Base-by-base conservation (phyloP, 768 basidiomycete species). In the Amanita jacksonii region DNA sequence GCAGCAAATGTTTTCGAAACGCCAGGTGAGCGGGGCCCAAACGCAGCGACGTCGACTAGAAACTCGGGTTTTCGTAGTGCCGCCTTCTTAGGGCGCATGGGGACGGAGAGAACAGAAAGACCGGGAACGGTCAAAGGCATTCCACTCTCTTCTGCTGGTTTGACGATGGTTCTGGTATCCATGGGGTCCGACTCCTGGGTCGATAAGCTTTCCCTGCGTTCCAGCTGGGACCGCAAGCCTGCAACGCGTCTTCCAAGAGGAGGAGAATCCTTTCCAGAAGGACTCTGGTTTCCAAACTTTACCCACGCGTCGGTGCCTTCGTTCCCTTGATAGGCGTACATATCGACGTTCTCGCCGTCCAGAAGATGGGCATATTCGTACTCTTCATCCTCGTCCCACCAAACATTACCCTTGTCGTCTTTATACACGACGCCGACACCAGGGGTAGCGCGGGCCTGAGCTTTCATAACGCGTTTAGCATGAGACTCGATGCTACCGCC, bases 301-400 rank as follows among this genome's bases (percentile, higher is more conserved):
- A 73, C 67, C 66, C 73, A 77, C 5, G 25, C 36, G 13, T 23
- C 43, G 15, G 25, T 22, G 8, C 36, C 43, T 28, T 37, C 33
- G 28, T 61, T 62, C n/a, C 56, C 57, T 38, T 58, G 57, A 16
- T 49, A 52, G 25, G 53, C 54, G 47, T 54, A 51, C 19, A 49
- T 47, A 48, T 52, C 49, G 23, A 54, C 58, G 9, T 61, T 55
- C 10, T 64, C 57, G 19, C 63, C 67, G 34, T 60, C 63, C 23
- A 86, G 67, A 7, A 86, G 69, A 45, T 75, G 78, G 10, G 69
- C 65, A 49, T 77, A 83, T 54, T 86, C 84, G 69, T 72, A 67
- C 53, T 79, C 74, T 57, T 86, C 84, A 8, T 81, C 80, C 43
- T 71, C 73, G 51, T 86, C 84, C 67, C 73, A 70, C 81, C 83